Evolutionary conservation across 192 early-diverging fungal genomes (phyloP).

Genomic region (Globomyces pollinis-pini): DNA sequence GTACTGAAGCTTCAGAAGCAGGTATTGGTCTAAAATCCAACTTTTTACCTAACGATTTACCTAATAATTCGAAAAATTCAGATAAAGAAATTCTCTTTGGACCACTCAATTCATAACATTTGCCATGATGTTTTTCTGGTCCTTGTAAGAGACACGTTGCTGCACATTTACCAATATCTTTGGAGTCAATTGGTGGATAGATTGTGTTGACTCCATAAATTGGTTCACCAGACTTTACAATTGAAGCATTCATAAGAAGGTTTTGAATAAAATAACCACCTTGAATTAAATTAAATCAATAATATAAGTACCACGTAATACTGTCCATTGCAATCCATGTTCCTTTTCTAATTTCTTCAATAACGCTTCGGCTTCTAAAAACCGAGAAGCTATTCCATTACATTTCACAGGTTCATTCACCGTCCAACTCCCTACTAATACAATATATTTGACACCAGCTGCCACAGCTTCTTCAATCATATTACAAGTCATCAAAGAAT

Average conservation of each 20-base stretch:
- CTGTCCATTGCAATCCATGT: constrained; percentile 13
- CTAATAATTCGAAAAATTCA: constrained; percentile 5
- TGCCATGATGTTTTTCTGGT: constrained; percentile 18
- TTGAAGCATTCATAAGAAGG: background rate
- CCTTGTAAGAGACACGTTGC: constrained; percentile 11
- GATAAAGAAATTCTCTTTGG: constrained; percentile 2
- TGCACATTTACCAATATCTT: constrained; percentile 18
- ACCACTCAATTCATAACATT: constrained; percentile 23
- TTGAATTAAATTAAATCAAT: no score
- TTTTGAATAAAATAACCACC: constrained; percentile 16
- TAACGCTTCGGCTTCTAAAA: constrained; percentile 13
- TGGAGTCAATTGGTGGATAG: constrained; percentile 5
- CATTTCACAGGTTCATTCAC: constrained; percentile 9
- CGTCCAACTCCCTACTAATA: constrained; percentile 17
- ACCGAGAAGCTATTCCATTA: constrained; percentile 10
- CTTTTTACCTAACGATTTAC: constrained; percentile 2
- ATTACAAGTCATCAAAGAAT: constrained; percentile 13
- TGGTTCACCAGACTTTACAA: constrained; percentile 6
- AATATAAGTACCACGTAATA: constrained; percentile 9
- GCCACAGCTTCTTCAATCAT: constrained; percentile 15
- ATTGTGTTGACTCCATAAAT: background rate
- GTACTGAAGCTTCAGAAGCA: background rate
- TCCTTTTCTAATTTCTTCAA: constrained; percentile 3
- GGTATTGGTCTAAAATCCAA: background rate
- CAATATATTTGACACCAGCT: constrained; percentile 13